Conservation (phyloP, 2,329 filamentous ascomycete genomes). For the Aspergillus cejpii region DNA sequence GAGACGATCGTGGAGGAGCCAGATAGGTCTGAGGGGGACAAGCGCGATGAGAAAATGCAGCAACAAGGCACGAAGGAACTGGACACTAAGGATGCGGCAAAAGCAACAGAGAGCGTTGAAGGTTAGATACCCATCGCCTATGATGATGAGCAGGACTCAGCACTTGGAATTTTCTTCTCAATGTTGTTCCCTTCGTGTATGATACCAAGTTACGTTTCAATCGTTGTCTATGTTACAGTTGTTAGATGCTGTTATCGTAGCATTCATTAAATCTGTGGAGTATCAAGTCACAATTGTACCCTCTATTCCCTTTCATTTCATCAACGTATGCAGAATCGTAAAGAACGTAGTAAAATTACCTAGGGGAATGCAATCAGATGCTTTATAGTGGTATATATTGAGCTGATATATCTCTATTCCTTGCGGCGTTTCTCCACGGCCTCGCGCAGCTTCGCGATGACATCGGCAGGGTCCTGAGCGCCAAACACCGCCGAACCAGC, state of each 20-base stretch:
- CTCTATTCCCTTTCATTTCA: too few relatives aligned
- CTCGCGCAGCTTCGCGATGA: slow-evolving; percentile 73
- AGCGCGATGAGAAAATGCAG: slow-evolving; percentile 3
- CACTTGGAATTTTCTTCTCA: neutral
- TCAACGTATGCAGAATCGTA: too few relatives aligned
- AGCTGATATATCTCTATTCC: slow-evolving; percentile 5
- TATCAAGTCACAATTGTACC: too few relatives aligned
- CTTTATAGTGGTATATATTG: neutral
- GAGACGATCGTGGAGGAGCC: slow-evolving; percentile 24
- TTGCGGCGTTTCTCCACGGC: slow-evolving; percentile 62
- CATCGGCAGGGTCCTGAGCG: slow-evolving; percentile 76
- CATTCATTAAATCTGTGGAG: too few relatives aligned
- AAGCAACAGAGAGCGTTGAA: neutral
- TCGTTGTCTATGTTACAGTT: neutral
- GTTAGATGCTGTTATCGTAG: neutral
- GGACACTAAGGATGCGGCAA: neutral
- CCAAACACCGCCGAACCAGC: slow-evolving; percentile 95
- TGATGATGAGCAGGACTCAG: neutral
- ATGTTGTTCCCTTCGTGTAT: neutral
- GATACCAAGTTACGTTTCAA: neutral
- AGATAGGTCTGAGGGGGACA: slow-evolving; percentile 9
- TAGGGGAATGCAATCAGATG: too few relatives aligned
- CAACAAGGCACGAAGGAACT: neutral
- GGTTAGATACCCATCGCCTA: neutral
- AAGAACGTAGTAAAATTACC: too few relatives aligned